Percentiles rank a stretch among this genome's conserved stretches.
These are phyloP conservation scores for Coemansia sp. DNA, from an alignment of 192 early-diverging fungal genomes.

Conservation along the genomic window DNA sequence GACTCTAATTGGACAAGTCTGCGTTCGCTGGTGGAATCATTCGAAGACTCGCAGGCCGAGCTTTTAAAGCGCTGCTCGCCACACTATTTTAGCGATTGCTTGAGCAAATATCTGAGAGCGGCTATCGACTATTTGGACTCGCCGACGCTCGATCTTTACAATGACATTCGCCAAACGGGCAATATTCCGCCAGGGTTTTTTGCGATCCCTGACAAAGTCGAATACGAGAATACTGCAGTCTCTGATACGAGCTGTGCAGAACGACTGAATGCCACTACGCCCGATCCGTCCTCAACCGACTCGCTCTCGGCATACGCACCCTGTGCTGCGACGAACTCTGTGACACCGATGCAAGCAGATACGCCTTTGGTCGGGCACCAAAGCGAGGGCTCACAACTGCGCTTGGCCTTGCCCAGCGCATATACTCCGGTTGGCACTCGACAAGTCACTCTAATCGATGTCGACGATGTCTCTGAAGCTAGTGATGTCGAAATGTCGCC, in stretches of 20 bases:
- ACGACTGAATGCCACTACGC: neutral
- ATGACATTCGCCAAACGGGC: constrained; percentile 31
- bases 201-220: constrained; percentile 19
- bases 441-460: neutral
- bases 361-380: neutral
- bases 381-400: neutral
- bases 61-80: constrained; percentile 25
- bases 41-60: constrained; percentile 10
- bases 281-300: neutral
- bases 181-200: constrained; percentile 42
- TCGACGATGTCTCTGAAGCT: constrained; percentile 14
- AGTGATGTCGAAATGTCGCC: constrained; percentile 45
- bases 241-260: neutral
- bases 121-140: constrained; percentile 27
- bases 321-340: neutral
- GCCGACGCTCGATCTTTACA: constrained; percentile 40
- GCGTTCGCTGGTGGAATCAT: constrained; percentile 11
- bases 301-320: neutral
- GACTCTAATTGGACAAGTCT: constrained; percentile 23
- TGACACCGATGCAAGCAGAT: neutral
- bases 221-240: neutral
- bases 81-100: constrained; percentile 24
- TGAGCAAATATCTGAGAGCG: constrained; percentile 22
- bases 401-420: neutral
- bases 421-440: neutral